Evolutionary conservation across 306 rosid species (phyloP), one percentile per base, ranked within the genome.

Genomic region (Dalbergia cochinchinensis): DNA sequence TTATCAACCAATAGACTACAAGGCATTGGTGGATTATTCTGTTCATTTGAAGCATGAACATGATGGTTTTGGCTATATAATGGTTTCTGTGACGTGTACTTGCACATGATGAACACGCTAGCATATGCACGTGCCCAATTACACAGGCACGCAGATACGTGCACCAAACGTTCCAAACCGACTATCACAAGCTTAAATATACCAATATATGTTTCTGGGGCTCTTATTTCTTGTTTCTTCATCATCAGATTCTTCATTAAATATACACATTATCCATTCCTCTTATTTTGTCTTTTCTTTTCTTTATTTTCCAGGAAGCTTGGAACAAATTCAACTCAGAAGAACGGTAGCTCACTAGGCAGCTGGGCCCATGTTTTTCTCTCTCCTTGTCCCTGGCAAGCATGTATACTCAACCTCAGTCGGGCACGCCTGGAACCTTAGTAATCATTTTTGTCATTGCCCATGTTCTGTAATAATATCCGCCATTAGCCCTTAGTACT

Each of bases 261-360:
- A 31, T 22, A 45, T 2, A 9, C 61, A 22, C 26, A 39, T 35
- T 20, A 58, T 44, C 44, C 47, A 31, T 59, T 7, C 16, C 14
- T 16, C 37, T 13, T 1, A 45, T 51, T 47, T 66, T 20, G 11
- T 47, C 4, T 11, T 45, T 69, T 44, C 5, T 12, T 22, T 53
- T 0, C 45, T 41, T 68, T 62, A 12, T 47, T 73, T 69, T 80
- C 59, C 87, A 92, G 97, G 97, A 92, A 77, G 97, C 94, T 57
- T 92, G 97, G 97, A 89, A 84, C 94, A 91, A 89, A 84, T 92
- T 92, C 87, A 92, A 92, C 79, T 91, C 94, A 16, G 96, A 91
- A 83, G 96, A 91, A 85, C 86, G 96, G 69, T 89, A 88, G 83
- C 87, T 11, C 20, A 39, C 61, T 57, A 2, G 7, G 33, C 26